Evolutionary conservation across 2,329 filamentous ascomycete genomes (phyloP).

Genomic region (Hymenoscyphus albidus): DNA sequence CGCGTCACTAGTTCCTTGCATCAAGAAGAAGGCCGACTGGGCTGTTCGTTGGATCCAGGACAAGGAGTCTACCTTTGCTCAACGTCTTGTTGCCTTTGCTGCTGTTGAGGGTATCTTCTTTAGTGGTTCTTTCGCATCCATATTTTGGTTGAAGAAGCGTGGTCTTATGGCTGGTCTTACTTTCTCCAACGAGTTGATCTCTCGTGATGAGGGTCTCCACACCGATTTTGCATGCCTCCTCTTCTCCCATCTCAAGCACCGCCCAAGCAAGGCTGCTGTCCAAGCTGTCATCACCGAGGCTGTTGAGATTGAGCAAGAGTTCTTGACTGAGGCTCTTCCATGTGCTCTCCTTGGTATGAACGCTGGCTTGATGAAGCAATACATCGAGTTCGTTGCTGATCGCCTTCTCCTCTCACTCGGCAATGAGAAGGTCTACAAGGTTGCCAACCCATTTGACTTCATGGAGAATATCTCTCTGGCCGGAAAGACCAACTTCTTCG

Average conservation of each 20-base stretch:
- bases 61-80: slow-evolving; percentile 88
- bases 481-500: slow-evolving; percentile 99
- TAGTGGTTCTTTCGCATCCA: slow-evolving; percentile 95
- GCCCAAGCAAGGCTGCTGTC: slow-evolving; percentile 77
- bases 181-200: slow-evolving; percentile 99
- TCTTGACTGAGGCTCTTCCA: slow-evolving; percentile 91
- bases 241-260: slow-evolving; percentile 95
- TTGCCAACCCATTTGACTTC: slow-evolving; percentile 97
- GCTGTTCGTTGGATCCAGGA: slow-evolving; percentile 93
- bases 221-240: slow-evolving; percentile 98
- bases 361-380: slow-evolving; percentile 94
- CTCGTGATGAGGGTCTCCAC: slow-evolving; percentile 97
- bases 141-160: slow-evolving; percentile 99
- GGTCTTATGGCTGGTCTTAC: slow-evolving; percentile 97
- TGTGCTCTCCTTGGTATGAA: slow-evolving; percentile 97
- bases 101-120: slow-evolving; percentile 99
- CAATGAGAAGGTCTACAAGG: slow-evolving; percentile 90
- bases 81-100: slow-evolving; percentile 93
- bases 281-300: slow-evolving; percentile 90
- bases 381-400: slow-evolving; percentile 99
- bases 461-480: slow-evolving; percentile 99
- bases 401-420: slow-evolving; percentile 88
- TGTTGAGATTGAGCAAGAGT: slow-evolving; percentile 93
- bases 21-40: slow-evolving; percentile 98
- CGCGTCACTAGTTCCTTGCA: slow-evolving; percentile 70